phyloP scores from a whole-genome alignment of 768 basidiomycete species.

The Tulasnella sp. region DNA sequence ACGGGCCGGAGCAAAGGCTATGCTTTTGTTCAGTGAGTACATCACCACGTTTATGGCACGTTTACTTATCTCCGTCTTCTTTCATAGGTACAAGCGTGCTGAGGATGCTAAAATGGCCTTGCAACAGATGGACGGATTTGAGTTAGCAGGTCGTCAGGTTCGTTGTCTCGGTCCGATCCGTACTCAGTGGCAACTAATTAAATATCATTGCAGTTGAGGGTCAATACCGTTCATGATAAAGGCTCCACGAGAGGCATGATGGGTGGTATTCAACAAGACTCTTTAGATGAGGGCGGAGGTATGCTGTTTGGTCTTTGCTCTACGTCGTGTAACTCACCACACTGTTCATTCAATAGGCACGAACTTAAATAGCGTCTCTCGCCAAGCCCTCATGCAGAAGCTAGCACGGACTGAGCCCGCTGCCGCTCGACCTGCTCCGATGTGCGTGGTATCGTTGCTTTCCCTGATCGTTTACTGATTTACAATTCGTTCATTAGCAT shows the following conservation, averaged over 20 bases:
- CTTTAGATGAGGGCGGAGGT: constrained; percentile 87
- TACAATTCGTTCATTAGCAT: constrained; percentile 31
- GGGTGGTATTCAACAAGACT: constrained; percentile 42
- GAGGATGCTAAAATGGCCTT: constrained; percentile 95
- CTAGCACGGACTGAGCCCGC: constrained; percentile 73
- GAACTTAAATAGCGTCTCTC: constrained; percentile 96
- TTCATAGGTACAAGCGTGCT: constrained; percentile 68
- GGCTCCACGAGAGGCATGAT: constrained; percentile 58
- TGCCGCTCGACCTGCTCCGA: constrained; percentile 3
- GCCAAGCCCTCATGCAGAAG: constrained; percentile 99
- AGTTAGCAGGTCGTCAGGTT: constrained; percentile 89
- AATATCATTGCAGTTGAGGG: constrained; percentile 48
- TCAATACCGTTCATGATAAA: constrained; percentile 89
- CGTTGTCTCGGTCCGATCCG: constrained; percentile 22
- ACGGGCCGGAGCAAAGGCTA: constrained; percentile 96
- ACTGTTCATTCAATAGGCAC: constrained; percentile 43
- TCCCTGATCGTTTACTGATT: background rate
- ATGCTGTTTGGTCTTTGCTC: constrained; percentile 20
- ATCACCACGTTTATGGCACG: background rate
- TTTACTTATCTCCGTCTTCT: background rate
- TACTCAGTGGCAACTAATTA: background rate
- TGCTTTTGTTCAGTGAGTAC: constrained; percentile 85
- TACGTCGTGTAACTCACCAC: background rate
- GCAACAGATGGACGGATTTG: constrained; percentile 98
- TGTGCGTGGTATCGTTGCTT: background rate